Base-by-base conservation (phyloP, 345 rosid genomes). In the Pugionium dolabratum region DNA sequence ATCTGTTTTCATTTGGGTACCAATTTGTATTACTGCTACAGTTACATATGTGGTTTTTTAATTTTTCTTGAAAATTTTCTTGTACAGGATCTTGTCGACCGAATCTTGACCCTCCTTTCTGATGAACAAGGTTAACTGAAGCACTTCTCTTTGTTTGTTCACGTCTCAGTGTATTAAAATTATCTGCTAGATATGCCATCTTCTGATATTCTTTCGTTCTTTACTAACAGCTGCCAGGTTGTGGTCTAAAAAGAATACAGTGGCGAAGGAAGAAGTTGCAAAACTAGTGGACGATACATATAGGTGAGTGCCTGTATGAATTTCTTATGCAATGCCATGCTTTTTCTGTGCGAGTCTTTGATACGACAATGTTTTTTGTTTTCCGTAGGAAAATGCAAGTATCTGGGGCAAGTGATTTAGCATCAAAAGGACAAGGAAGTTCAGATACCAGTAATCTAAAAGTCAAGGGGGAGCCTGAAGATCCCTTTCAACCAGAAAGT, bases 251-350 rank as follows among this genome's bases (percentile, higher is more conserved):
- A 91, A 80, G 86, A 80, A 71, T 71, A 56, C 75, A 26, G 65
- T 83, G 43, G 81, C 86, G 34, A 95, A 79, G 90, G 99, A 91
- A 69, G 94, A 79, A 40, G 96, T 83, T 29, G 96, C 95, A 34
- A 95, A 86, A 80, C 73, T 95, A 45, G 91, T 95, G 2, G 98
- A 89, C 11, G 99, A 86, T 74, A 89, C 83, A 25, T 89, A 91
- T 80, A 91, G 99, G 99, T 91, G 7, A 58, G 11, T 28, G 39
- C 25, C 45, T 5, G 10, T 51, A 52, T 57, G 37, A 51, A 34
- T 34, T 34, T 34, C 36, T 34, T 34, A 34, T 5, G 3, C 3
- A 34, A 40, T 9, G 4, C 44, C 10, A 40, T 40, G 44, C 2
- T 40, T 40, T 40, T 40, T 40, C n/a, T 40, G 44, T 2, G 41